Evolutionary conservation across 2,329 filamentous ascomycete genomes (phyloP).

Genomic region (Trichoderma aggressivum): DNA sequence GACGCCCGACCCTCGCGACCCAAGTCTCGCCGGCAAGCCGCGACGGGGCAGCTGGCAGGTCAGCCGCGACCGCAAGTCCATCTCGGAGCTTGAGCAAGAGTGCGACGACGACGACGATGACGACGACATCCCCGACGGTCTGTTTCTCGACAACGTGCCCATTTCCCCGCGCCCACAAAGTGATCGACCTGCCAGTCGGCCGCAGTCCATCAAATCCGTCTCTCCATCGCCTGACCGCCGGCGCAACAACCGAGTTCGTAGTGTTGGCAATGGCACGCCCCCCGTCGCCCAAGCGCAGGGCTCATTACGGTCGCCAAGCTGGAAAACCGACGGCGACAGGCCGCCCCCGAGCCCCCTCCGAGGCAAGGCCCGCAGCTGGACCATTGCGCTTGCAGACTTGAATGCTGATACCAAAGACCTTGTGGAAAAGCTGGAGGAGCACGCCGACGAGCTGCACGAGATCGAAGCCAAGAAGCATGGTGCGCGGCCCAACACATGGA

Average conservation of each 20-base stretch:
- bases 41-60: slow-evolving; percentile 71
- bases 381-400: slow-evolving; percentile 63
- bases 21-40: slow-evolving; percentile 38
- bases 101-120: slow-evolving; percentile 73
- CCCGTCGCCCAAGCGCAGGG: slow-evolving; percentile 57
- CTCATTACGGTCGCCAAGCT: slow-evolving; percentile 54
- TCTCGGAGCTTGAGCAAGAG: slow-evolving; percentile 69
- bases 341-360: slow-evolving; percentile 44
- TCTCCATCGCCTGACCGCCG: slow-evolving; percentile 52
- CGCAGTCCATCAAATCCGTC: slow-evolving; percentile 41
- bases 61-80: slow-evolving; percentile 60
- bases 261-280: slow-evolving; percentile 63
- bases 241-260: slow-evolving; percentile 50
- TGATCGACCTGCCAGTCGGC: slow-evolving; percentile 53
- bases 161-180: slow-evolving; percentile 67
- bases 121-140: slow-evolving; percentile 74
- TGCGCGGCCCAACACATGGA: slow-evolving; percentile 42
- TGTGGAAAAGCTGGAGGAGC: slow-evolving; percentile 77
- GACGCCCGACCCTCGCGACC: slow-evolving; percentile 44
- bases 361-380: slow-evolving; percentile 70
- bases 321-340: slow-evolving; percentile 43
- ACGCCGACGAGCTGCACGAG: slow-evolving; percentile 60
- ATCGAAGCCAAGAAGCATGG: slow-evolving; percentile 33
- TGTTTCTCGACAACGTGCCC: slow-evolving; percentile 77
- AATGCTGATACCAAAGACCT: slow-evolving; percentile 70